Evolutionary conservation across 306 rosid genomes (phyloP).

Genomic region (Malus fusca): DNA sequence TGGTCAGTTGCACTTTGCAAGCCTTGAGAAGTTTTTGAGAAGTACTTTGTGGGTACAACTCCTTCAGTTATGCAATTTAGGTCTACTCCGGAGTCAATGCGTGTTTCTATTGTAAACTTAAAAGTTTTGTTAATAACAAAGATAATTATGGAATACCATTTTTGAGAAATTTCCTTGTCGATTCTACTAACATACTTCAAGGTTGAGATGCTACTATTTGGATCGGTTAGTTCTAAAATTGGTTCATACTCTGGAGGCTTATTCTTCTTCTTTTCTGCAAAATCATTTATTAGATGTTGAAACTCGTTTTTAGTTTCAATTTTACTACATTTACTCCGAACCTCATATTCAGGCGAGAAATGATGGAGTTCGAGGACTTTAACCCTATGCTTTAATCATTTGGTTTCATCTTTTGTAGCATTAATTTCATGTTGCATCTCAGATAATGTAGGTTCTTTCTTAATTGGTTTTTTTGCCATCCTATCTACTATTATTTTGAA

Average conservation of each 20-base stretch:
- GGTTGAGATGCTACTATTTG: neutral
- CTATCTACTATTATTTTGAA: neutral
- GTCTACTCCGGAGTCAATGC: too few species aligned
- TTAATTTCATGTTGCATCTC: neutral
- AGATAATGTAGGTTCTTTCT: neutral
- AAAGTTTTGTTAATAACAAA: neutral
- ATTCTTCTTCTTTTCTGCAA: too few species aligned
- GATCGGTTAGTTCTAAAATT: neutral
- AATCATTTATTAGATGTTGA: too few species aligned
- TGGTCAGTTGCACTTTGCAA: neutral
- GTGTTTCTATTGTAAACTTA: too few species aligned
- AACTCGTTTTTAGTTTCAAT: too few species aligned
- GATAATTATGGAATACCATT: neutral
- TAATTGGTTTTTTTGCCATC: too few species aligned
- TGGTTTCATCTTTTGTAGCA: neutral
- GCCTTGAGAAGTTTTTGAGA: neutral
- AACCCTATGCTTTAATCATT: neutral
- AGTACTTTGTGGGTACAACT: neutral
- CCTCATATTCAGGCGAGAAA: too few species aligned
- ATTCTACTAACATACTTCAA: neutral
- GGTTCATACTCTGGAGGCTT: neutral
- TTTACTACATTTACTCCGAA: too few species aligned
- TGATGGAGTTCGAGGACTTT: neutral
- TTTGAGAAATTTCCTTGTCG: neutral
- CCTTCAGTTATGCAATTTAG: neutral